phyloP scores from a whole-genome alignment of 352 stramenopile genomes.

The Globisporangium viniferum region DNA sequence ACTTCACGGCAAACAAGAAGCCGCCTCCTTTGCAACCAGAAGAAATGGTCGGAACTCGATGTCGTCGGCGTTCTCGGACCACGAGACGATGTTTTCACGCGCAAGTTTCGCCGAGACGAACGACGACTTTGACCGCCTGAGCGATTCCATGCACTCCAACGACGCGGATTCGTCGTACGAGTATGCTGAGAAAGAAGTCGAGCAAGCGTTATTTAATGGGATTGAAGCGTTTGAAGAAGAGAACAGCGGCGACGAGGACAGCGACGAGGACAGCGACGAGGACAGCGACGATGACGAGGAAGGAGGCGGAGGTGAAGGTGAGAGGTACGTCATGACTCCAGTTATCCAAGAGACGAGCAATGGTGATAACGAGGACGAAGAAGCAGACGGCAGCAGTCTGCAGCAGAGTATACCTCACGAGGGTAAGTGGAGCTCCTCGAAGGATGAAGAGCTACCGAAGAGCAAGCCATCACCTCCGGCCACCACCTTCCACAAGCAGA shows the following conservation, averaged over 20 bases:
- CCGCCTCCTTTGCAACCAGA: not conserved
- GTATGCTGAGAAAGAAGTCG: not conserved
- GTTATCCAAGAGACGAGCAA: not conserved
- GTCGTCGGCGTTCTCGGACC: constrained; percentile 35
- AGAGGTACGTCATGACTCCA: not conserved
- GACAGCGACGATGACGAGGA: not conserved
- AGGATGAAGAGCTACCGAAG: not conserved
- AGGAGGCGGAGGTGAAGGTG: not conserved
- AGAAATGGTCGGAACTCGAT: constrained; percentile 1
- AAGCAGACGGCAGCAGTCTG: not conserved
- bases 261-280: constrained; percentile 8
- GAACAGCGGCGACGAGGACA: constrained; percentile 17
- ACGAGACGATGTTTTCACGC: constrained; percentile 42
- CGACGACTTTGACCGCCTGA: constrained; percentile 30
- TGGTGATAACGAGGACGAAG: not conserved
- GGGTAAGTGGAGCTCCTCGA: not conserved
- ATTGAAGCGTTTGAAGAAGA: constrained; percentile 22
- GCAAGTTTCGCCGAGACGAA: constrained; percentile 30
- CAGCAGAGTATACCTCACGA: not conserved
- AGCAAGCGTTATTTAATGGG: constrained; percentile 6
- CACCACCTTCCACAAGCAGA: constrained; percentile 12
- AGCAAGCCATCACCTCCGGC: not conserved
- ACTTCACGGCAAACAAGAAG: not conserved
- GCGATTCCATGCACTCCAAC: constrained; percentile 22
- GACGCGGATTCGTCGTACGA: constrained; percentile 11